Evolutionary conservation across 768 basidiomycete genomes (phyloP).

Genomic region (Sporobolomyces pararoseus): DNA sequence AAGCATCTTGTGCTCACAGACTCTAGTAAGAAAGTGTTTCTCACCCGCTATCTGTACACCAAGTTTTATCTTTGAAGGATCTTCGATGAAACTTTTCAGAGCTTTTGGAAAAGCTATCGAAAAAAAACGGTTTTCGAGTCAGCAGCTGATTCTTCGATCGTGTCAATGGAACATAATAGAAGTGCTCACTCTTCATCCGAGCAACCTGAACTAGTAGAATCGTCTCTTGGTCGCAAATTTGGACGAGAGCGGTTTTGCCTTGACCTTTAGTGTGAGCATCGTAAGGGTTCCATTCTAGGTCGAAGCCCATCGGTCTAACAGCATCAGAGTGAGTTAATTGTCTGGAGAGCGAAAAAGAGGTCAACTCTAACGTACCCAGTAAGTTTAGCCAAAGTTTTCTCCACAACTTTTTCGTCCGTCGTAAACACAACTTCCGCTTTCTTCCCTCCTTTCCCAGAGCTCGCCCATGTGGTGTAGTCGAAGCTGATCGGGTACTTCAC

Average conservation of each 20-base stretch:
- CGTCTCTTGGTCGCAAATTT: constrained; percentile 24
- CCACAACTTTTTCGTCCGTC: constrained; percentile 11
- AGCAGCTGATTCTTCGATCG: background rate
- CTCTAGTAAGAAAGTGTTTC: background rate
- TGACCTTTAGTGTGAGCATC: background rate
- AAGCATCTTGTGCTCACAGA: background rate
- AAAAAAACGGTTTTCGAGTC: too few species aligned
- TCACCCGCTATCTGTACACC: constrained; percentile 34
- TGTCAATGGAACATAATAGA: background rate
- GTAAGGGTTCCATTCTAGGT: constrained; percentile 37
- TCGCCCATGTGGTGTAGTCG: constrained; percentile 7
- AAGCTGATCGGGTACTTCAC: constrained; percentile 7
- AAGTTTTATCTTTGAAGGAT: constrained; percentile 29
- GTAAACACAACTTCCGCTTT: constrained; percentile 10
- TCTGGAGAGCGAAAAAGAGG: too few species aligned
- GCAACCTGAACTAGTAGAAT: constrained; percentile 35
- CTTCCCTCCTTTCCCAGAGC: background rate
- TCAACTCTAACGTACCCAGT: constrained; percentile 23
- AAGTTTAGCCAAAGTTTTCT: background rate
- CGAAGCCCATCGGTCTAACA: constrained; percentile 29
- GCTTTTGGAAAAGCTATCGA: constrained; percentile 11
- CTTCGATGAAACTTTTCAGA: constrained; percentile 26
- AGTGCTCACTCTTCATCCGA: constrained; percentile 15
- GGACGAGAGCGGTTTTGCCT: constrained; percentile 30
- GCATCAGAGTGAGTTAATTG: too few species aligned